phyloP scores from a whole-genome alignment of 352 stramenopile species.

The Pythium rhizo-oryzae region DNA sequence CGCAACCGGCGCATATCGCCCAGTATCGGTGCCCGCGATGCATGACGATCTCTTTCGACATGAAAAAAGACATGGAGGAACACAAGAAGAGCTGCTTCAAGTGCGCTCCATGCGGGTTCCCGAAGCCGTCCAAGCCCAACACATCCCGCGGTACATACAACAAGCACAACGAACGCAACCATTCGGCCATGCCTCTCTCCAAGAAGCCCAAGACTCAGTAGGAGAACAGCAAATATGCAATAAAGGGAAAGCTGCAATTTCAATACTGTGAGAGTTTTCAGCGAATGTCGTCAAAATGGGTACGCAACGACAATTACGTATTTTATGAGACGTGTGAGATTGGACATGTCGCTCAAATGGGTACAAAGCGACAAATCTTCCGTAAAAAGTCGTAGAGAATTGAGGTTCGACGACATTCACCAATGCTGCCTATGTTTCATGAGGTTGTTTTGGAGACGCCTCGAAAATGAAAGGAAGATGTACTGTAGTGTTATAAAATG shows the following conservation, averaged over 20 bases:
- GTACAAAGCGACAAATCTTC: too few relatives aligned
- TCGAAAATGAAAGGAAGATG: too few relatives aligned
- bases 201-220: conserved; percentile 1
- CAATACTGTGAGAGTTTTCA: too few relatives aligned
- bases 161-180: background rate
- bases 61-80: background rate
- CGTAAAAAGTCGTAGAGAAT: too few relatives aligned
- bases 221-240: background rate
- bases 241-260: background rate
- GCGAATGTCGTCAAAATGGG: too few relatives aligned
- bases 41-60: background rate
- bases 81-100: background rate
- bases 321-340: too few relatives aligned
- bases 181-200: background rate
- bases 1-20: background rate
- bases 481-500: too few relatives aligned
- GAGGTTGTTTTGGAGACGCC: too few relatives aligned
- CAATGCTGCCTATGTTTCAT: too few relatives aligned
- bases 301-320: too few relatives aligned
- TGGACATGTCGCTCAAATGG: too few relatives aligned
- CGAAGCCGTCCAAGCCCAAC: background rate
- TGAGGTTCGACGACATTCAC: too few relatives aligned
- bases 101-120: background rate
- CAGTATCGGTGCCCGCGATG: background rate
- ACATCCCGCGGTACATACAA: background rate